Evolutionary conservation across 1,139 yeast species (phyloP), one percentile per base, ranked within the genome.

Genomic region (Pichia sp.): DNA sequence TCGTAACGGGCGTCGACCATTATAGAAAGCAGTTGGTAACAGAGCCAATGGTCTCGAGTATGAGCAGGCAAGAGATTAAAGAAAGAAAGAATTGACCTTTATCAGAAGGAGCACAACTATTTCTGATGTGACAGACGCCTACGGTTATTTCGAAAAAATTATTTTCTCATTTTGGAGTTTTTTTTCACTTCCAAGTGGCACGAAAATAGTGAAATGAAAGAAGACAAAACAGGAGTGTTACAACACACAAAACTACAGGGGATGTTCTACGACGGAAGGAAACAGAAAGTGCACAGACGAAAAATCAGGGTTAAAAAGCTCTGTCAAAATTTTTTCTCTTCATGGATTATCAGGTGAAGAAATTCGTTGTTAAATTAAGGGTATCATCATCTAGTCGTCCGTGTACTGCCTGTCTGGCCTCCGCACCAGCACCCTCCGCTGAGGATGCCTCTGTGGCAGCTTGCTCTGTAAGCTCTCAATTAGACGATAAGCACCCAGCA

Each of bases 241-340:
- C 40, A 6, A 16, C 45, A 34, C n/a, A 34, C 40, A 34, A 2
- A 15, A 42, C 30, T 16, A 42, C 45, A 2, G 13, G 6, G 15
- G 15, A 5, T 2, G 8, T 5, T 8, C 8, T 8, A 40, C 7
- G 11, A 15, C 11, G 26, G 34, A 31, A 32, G 30, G 26, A 16
- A n/a, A 30, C 8, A 29, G 16, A 30, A 44, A 6, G 45, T 26
- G 30, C 10, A 5, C 3, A 15, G 6, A 38, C 32, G 31, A 45
- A 10, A 40, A 45, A 47, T 80, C 85, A 81, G 85, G 77, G 84
- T 81, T 81, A 81, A 81, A 81, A 81, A 81, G 85, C 85, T 81
- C 85, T 80, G 84, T 75, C 73, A 76, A 73, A 73, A 67, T 73
- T 77, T 36, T 58, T 70, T 64, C 79, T 53, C 82, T 75, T 77